These are phyloP conservation scores for Anisodus tanguticus DNA, from an alignment of 257 asterid species.

Conservation along the genomic window DNA sequence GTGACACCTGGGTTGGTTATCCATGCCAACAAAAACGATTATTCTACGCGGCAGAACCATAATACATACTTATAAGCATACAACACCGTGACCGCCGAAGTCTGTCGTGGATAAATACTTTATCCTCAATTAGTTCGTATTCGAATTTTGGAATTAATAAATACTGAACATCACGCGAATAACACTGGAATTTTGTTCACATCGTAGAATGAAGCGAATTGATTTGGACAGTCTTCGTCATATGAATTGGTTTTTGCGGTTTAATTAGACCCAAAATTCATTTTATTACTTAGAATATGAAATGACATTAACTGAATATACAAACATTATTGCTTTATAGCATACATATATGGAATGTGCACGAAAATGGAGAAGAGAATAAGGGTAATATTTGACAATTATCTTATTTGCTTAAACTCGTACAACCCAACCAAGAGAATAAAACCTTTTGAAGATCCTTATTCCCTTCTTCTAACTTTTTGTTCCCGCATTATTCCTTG, in stretches of 20 bases:
- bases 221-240: too few relatives aligned
- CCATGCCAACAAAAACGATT: not conserved
- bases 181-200: too few relatives aligned
- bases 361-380: not conserved
- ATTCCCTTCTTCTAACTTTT: not conserved
- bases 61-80: not conserved
- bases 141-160: not conserved
- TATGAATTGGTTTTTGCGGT: not conserved
- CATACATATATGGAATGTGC: not conserved
- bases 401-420: not conserved
- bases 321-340: not conserved
- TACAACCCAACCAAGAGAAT: not conserved
- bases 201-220: too few relatives aligned
- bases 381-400: not conserved
- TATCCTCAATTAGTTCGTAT: not conserved
- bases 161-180: not conserved
- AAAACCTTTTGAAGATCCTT: not conserved
- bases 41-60: not conserved
- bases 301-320: not conserved
- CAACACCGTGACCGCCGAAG: not conserved
- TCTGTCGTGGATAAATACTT: not conserved
- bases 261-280: not conserved
- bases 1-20: slow-evolving; percentile 17
- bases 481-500: not conserved
- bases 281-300: not conserved